These are phyloP conservation scores for Metschnikowia corniflorae DNA, from an alignment of 805 yeast genomes.

Conservation along the genomic window DNA sequence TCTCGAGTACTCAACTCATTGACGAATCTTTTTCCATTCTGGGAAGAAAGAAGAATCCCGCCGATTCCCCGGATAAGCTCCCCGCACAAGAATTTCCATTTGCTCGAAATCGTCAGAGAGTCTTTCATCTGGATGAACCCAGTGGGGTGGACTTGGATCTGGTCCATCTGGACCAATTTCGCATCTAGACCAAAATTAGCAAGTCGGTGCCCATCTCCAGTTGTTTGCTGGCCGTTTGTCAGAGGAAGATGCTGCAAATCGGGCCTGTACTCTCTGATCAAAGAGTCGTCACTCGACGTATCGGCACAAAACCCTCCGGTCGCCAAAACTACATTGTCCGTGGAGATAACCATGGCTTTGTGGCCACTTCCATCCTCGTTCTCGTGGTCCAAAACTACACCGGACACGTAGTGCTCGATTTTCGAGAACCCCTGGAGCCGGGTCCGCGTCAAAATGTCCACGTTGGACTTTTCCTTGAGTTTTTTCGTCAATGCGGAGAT, in stretches of 20 bases:
- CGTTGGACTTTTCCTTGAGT: conserved; percentile 29
- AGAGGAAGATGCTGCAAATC: conserved; percentile 46
- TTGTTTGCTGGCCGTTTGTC: conserved; percentile 53
- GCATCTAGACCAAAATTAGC: conserved; percentile 45
- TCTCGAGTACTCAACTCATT: conserved; percentile 56
- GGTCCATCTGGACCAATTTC: conserved; percentile 52
- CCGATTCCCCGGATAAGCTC: conserved; percentile 60
- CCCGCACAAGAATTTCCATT: conserved; percentile 56
- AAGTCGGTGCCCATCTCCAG: conserved; percentile 58
- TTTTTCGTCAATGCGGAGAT: conserved; percentile 42
- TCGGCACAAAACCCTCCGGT: conserved; percentile 59
- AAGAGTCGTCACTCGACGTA: conserved; percentile 28
- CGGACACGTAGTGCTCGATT: conserved; percentile 32
- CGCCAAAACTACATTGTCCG: conserved; percentile 42
- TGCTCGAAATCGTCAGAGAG: conserved; percentile 34
- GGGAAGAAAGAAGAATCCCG: conserved; percentile 47
- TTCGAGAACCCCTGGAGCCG: conserved; percentile 22
- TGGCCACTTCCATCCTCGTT: conserved; percentile 10
- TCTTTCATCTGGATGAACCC: conserved; percentile 45
- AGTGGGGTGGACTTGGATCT: conserved; percentile 61
- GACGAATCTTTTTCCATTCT: conserved; percentile 47
- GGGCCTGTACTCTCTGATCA: conserved; percentile 44
- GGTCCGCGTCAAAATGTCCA: conserved; percentile 17
- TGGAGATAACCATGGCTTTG: conserved; percentile 1
- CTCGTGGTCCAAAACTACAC: conserved; percentile 33